A percentile compares a stretch with the other conserved stretches of the same genome.
These are phyloP conservation scores for Fusarium compactum DNA, from an alignment of 2,329 filamentous ascomycete species.

Conservation along the genomic window DNA sequence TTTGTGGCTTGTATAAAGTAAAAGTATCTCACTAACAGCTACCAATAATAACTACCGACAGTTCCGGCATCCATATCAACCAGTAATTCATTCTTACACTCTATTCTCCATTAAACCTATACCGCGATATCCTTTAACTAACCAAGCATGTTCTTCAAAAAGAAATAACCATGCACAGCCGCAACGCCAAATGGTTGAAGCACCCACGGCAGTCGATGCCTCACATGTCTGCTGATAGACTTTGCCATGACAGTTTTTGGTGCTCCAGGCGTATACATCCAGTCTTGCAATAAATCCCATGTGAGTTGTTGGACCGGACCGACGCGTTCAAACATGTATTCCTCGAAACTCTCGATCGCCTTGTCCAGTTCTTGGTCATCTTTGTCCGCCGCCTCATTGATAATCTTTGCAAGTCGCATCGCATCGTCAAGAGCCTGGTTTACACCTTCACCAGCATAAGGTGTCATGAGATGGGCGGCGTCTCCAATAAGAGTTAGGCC, in stretches of 20 bases:
- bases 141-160: slow-evolving; percentile 37
- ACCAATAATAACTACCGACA: background rate
- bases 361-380: slow-evolving; percentile 49
- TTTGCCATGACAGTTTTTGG: slow-evolving; percentile 59
- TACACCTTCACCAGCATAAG: slow-evolving; percentile 70
- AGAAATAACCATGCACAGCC: slow-evolving; percentile 48
- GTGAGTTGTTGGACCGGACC: slow-evolving; percentile 55
- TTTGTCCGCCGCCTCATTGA: slow-evolving; percentile 49
- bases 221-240: slow-evolving; percentile 50
- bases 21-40: slow-evolving; percentile 35
- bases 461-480: slow-evolving; percentile 70
- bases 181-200: slow-evolving; percentile 50
- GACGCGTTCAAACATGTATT: slow-evolving; percentile 55
- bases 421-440: slow-evolving; percentile 69
- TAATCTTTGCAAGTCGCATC: slow-evolving; percentile 59
- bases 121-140: background rate
- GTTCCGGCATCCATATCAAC: background rate
- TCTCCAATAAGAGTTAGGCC: slow-evolving; percentile 70
- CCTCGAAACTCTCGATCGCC: slow-evolving; percentile 53
- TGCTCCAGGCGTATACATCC: slow-evolving; percentile 61
- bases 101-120: background rate
- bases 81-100: background rate
- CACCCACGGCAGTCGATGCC: slow-evolving; percentile 47
- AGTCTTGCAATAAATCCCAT: slow-evolving; percentile 60
- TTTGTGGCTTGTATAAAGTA: fast-evolving